Evolutionary conservation across 2,329 filamentous ascomycete genomes (phyloP).

Genomic region (Huntiella savannae): DNA sequence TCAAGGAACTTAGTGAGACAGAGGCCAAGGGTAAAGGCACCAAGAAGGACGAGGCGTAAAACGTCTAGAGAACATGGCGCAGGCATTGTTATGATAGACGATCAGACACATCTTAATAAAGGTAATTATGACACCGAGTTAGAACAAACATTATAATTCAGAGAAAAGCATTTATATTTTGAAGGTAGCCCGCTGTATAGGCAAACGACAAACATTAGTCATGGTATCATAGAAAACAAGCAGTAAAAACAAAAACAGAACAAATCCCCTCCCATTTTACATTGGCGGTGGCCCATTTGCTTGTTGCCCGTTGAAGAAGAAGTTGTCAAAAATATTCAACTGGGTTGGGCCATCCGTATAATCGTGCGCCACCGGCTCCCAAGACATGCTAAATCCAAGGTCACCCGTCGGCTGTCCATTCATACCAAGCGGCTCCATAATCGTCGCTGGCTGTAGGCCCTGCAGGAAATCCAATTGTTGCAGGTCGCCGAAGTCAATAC

Average conservation of each 20-base stretch:
- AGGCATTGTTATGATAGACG: not conserved
- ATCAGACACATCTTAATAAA: too few species aligned
- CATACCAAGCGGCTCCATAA: constrained; percentile 13
- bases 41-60: constrained; percentile 28
- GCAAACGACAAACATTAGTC: too few species aligned
- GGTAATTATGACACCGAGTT: too few species aligned
- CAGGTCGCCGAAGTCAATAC: constrained; percentile 27
- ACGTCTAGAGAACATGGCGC: not conserved
- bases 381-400: constrained; percentile 47
- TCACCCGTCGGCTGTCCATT: constrained; percentile 34
- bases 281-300: constrained; percentile 15
- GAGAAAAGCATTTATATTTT: too few species aligned
- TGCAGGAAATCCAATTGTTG: constrained; percentile 37
- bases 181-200: too few species aligned
- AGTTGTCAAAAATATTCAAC: constrained; percentile 52
- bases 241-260: not conserved
- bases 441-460: constrained; percentile 17
- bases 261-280: not conserved
- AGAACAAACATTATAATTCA: too few species aligned
- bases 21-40: constrained; percentile 74
- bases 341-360: constrained; percentile 39
- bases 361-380: constrained; percentile 41
- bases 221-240: not conserved
- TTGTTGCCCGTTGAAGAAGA: constrained; percentile 45
- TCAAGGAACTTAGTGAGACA: constrained; percentile 67